Base-by-base conservation (phyloP, 352 stramenopile species). In the Phytophthora podocarpi region DNA sequence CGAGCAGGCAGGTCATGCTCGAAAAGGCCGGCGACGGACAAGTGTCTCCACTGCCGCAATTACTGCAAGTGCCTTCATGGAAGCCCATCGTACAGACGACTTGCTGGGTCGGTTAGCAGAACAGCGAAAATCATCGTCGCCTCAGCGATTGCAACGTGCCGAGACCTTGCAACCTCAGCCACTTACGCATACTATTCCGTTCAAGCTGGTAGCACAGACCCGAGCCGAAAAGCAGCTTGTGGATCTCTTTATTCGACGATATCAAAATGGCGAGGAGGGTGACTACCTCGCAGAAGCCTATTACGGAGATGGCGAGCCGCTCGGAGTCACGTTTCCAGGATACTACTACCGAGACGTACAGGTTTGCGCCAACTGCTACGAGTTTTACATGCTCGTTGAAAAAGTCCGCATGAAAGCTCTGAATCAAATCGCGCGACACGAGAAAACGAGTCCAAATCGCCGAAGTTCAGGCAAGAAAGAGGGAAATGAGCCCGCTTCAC, bases 341-440 rank as follows among this genome's bases (percentile, higher is more conserved):
- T 92, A 93, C 40, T 95, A 91, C 50, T 95, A 95, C 51, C 82
- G 91, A 57, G 70, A 93, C 15, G 78, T 91, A 10, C 80, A 87
- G 20, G 82, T 95, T 2, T 95, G 86, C 34, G 52, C 35, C 15
- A 87, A 92, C 49, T 95, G 86, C 67, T 95, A 90, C 51, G 72
- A 74, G 31, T 77, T 95, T 37, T 95, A 95, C 59, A 88, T 68
- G 26, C 72, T 95, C 11, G 64, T 95, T 10, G 86, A 93, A 50
- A 66, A 78, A 21, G 82, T 90, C 8, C 81, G 86, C 12, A 89
- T 90, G 78, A 75, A 89, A 53, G 72, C 86, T 18, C 58, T 85
- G 4, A 45, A 67, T 32, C 76, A 86, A 45, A 55, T 93, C 0
- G 70, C 69, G 0, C 61, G 47, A 15, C 35, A 45, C n/a, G 12